phyloP scores from a whole-genome alignment of 164 flowering plant species.

The Piper betle region DNA sequence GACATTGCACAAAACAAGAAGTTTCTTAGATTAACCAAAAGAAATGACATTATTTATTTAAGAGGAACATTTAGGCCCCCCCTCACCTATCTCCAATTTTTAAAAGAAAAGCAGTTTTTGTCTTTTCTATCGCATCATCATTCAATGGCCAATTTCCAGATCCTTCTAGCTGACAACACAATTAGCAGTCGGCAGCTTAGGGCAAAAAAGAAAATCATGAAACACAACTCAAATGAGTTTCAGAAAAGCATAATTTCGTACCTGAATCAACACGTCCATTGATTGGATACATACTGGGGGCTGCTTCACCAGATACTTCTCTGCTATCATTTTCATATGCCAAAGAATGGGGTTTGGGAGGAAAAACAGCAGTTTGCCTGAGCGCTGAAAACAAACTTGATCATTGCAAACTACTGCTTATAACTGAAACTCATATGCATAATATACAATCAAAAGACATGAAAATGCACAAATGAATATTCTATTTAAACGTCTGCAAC shows the following conservation, averaged over 20 bases:
- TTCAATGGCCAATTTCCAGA: conserved; percentile 96
- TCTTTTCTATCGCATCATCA: conserved; percentile 71
- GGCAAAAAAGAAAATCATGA: not conserved
- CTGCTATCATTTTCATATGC: conserved; percentile 33
- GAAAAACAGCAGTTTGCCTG: conserved; percentile 77
- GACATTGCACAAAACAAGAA: conserved; percentile 14
- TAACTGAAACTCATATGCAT: too few species aligned
- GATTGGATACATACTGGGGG: conserved; percentile 59
- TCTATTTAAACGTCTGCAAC: too few species aligned
- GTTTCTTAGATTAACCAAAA: not conserved
- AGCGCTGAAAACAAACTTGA: conserved; percentile 43
- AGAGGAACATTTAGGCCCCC: not conserved
- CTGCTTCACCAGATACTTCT: conserved; percentile 21
- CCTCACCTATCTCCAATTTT: conserved; percentile 81
- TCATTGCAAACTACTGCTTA: not conserved
- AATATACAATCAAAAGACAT: too few species aligned
- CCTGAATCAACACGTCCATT: conserved; percentile 91
- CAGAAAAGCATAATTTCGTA: conserved; percentile 5
- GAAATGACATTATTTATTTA: not conserved
- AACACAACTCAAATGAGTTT: not conserved
- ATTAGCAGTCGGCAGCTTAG: not conserved
- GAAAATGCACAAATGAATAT: too few species aligned
- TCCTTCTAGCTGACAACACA: conserved; percentile 64
- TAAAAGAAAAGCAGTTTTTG: conserved; percentile 78
- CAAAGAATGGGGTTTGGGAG: conserved; percentile 79